Conservation (phyloP, 176 grass and related monocot species). For the Hordeum marinum region DNA sequence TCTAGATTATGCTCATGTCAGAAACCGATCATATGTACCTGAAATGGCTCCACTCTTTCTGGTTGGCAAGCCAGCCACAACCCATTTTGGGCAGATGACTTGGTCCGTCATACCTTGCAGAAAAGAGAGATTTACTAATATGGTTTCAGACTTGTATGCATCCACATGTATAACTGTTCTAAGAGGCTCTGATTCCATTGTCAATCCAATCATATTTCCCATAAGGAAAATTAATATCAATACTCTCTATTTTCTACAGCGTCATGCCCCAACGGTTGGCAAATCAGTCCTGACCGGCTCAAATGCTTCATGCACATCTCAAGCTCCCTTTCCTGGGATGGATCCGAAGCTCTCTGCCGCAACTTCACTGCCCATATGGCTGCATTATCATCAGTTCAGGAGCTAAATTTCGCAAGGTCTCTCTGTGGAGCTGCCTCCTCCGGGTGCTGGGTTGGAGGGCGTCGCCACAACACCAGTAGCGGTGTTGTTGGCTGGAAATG, state of each 20-base stretch:
- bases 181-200: neutral
- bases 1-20: neutral
- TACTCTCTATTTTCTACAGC: conserved; percentile 25
- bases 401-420: conserved; percentile 53
- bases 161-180: neutral
- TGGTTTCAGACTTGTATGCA: neutral
- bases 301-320: conserved; percentile 68
- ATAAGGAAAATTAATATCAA: conserved; percentile 9
- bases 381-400: conserved; percentile 57
- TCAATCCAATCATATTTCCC: neutral
- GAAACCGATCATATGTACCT: no score
- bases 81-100: neutral
- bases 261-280: conserved; percentile 60
- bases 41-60: neutral
- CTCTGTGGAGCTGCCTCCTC: conserved; percentile 42
- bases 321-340: conserved; percentile 58
- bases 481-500: conserved; percentile 48
- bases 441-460: conserved; percentile 83
- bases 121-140: neutral
- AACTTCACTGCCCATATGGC: conserved; percentile 57
- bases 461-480: conserved; percentile 24
- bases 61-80: neutral
- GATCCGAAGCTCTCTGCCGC: conserved; percentile 51
- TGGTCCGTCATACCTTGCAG: neutral
- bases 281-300: conserved; percentile 33